Evolutionary conservation across 371 early-diverging fungal species (phyloP).

Genomic region (Mucor plumbeus): DNA sequence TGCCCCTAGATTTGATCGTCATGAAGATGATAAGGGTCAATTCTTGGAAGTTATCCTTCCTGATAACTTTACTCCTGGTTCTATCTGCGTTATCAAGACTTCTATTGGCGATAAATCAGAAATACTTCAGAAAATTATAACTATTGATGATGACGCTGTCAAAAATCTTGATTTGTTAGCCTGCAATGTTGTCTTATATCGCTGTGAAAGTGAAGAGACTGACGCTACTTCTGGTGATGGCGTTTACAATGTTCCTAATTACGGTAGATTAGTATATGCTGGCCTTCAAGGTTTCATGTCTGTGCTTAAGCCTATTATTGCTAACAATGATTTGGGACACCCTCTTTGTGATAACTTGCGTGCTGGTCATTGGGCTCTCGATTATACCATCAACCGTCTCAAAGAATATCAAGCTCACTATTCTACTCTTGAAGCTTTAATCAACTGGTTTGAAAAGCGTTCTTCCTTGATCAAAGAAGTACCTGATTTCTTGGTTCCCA

Average conservation of each 20-base stretch:
- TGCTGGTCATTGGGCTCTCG: slow-evolving; percentile 90
- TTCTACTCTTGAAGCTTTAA: slow-evolving; percentile 39
- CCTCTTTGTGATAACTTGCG: slow-evolving; percentile 90
- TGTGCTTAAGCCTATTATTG: slow-evolving; percentile 73
- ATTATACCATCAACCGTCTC: slow-evolving; percentile 82
- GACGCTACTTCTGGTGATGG: slow-evolving; percentile 76
- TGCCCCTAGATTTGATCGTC: slow-evolving; percentile 51
- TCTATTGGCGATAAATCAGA: slow-evolving; percentile 55
- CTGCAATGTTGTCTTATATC: slow-evolving; percentile 84
- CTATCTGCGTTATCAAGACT: slow-evolving; percentile 73
- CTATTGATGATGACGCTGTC: slow-evolving; percentile 51
- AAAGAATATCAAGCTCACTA: slow-evolving; percentile 49
- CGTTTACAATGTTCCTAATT: slow-evolving; percentile 85
- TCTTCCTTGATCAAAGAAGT: slow-evolving; percentile 69
- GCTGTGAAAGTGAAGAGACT: slow-evolving; percentile 85
- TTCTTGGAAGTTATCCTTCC: slow-evolving; percentile 68
- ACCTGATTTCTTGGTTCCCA: slow-evolving; percentile 87
- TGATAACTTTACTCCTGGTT: slow-evolving; percentile 70
- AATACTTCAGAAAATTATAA: slow-evolving; percentile 47
- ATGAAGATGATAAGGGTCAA: slow-evolving; percentile 58
- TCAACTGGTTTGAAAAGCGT: slow-evolving; percentile 79
- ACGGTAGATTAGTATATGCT: slow-evolving; percentile 83
- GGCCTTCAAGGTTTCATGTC: slow-evolving; percentile 94
- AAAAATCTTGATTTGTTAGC: slow-evolving; percentile 63
- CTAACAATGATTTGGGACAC: slow-evolving; percentile 90